Conservation (phyloP, 2,329 filamentous ascomycete species). For the Elsinoe necatrix region DNA sequence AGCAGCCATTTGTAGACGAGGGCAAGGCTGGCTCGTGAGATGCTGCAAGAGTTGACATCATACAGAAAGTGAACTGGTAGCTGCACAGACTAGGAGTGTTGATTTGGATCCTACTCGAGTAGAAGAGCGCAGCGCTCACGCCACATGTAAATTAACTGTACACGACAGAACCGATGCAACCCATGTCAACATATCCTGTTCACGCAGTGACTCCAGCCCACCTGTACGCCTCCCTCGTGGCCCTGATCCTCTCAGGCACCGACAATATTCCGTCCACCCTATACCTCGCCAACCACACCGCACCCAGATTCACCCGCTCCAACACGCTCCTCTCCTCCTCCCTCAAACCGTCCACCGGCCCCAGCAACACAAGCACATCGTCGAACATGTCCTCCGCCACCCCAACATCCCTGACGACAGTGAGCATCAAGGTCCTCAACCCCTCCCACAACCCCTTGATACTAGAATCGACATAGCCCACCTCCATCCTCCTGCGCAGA, state of each 20-base stretch:
- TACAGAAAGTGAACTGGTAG: not conserved
- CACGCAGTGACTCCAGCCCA: conserved; percentile 5
- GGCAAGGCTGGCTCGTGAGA: conserved; percentile 20
- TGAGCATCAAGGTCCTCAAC: conserved; percentile 49
- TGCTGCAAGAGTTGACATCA: no score
- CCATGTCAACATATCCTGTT: not conserved
- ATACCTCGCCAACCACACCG: conserved; percentile 56
- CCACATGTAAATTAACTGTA: not conserved
- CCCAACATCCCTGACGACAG: conserved; percentile 53
- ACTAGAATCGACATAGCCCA: conserved; percentile 36
- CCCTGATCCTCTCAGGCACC: not conserved
- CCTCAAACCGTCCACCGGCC: conserved; percentile 31
- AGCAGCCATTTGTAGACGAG: conserved; percentile 22
- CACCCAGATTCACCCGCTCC: conserved; percentile 60
- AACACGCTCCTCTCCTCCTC: conserved; percentile 49
- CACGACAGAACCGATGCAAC: not conserved
- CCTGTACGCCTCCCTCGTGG: not conserved
- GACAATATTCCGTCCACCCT: not conserved
- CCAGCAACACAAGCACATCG: conserved; percentile 56
- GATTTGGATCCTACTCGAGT: no score
- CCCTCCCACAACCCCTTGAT: conserved; percentile 57
- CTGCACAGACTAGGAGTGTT: no score
- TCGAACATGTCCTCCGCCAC: conserved; percentile 65
- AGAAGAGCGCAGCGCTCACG: no score
- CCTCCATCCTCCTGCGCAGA: conserved; percentile 6